Conservation (phyloP, 768 basidiomycete species). For the Scleroderma bovista region DNA sequence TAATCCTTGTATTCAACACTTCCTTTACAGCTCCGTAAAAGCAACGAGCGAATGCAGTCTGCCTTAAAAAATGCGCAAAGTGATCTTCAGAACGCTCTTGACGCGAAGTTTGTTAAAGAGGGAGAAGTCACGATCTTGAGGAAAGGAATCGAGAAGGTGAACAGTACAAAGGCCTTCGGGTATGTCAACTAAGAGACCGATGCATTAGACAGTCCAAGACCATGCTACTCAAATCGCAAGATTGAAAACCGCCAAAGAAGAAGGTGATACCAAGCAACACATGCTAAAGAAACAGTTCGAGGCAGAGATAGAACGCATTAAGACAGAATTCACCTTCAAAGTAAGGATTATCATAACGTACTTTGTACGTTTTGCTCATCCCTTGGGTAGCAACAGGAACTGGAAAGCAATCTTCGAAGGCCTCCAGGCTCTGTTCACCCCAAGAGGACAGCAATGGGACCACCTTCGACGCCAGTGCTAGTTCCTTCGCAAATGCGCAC, state of each 20-base stretch:
- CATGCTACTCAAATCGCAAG: constrained; percentile 53
- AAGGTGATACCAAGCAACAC: constrained; percentile 49
- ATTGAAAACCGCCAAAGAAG: constrained; percentile 55
- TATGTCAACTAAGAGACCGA: background rate
- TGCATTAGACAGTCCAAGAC: constrained; percentile 46
- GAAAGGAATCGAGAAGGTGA: constrained; percentile 63
- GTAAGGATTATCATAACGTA: constrained; percentile 32
- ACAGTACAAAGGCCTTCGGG: background rate
- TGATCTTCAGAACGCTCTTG: constrained; percentile 42
- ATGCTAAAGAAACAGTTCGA: constrained; percentile 58
- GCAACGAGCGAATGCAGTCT: constrained; percentile 42
- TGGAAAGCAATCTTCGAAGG: constrained; percentile 52
- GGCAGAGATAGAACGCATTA: constrained; percentile 64
- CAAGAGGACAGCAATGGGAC: constrained; percentile 33
- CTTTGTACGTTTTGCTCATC: constrained; percentile 9
- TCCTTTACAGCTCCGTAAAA: constrained; percentile 41
- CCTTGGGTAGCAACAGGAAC: constrained; percentile 55
- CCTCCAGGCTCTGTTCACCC: constrained; percentile 41
- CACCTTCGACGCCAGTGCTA: constrained; percentile 36
- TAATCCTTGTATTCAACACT: constrained; percentile 6
- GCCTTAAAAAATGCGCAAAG: constrained; percentile 38
- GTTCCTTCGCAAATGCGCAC: constrained; percentile 36
- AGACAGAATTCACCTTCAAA: constrained; percentile 65
- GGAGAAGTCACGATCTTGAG: constrained; percentile 69
- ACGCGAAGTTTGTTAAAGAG: constrained; percentile 52